Conservation (phyloP, 352 stramenopile genomes). For the Phytophthora kernoviae region DNA sequence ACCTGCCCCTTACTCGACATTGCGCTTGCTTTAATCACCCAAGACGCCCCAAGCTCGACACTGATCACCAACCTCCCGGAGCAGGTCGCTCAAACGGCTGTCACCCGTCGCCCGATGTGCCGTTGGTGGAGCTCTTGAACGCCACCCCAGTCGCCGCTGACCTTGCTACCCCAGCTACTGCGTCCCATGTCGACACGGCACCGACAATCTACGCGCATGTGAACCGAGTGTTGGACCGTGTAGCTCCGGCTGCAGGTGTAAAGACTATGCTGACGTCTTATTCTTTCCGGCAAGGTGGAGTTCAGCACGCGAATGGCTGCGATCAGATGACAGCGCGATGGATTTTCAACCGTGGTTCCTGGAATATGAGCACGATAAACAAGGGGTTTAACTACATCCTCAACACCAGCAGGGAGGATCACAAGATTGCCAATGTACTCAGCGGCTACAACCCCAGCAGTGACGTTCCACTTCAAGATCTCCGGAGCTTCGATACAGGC, state of each 20-base stretch:
- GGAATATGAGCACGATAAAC: slow-evolving; percentile 27
- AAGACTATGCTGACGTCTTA: slow-evolving; percentile 14
- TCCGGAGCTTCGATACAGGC: not conserved
- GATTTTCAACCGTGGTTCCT: slow-evolving; percentile 16
- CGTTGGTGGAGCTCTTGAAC: not conserved
- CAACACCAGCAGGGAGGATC: slow-evolving; percentile 16
- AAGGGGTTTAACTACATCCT: slow-evolving; percentile 25
- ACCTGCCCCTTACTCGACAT: slow-evolving; percentile 29
- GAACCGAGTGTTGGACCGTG: slow-evolving; percentile 20
- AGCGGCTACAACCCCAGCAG: slow-evolving; percentile 10
- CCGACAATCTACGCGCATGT: slow-evolving; percentile 19
- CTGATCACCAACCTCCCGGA: slow-evolving; percentile 16
- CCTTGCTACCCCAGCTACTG: not conserved
- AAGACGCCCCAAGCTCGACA: not conserved
- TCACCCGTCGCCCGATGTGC: not conserved
- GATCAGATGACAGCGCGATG: slow-evolving; percentile 4
- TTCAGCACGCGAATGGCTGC: slow-evolving; percentile 15
- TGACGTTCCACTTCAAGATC: not conserved
- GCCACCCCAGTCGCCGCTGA: not conserved
- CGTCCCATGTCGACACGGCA: not conserved
- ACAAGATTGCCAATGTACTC: slow-evolving; percentile 20
- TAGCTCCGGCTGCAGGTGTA: slow-evolving; percentile 4
- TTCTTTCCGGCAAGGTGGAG: slow-evolving; percentile 20
- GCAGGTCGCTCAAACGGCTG: not conserved
- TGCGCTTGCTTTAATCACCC: slow-evolving; percentile 11